Evolutionary conservation across 1,139 yeast species (phyloP), one percentile per base, ranked within the genome.

Genomic region (Kodamaea suecica): DNA sequence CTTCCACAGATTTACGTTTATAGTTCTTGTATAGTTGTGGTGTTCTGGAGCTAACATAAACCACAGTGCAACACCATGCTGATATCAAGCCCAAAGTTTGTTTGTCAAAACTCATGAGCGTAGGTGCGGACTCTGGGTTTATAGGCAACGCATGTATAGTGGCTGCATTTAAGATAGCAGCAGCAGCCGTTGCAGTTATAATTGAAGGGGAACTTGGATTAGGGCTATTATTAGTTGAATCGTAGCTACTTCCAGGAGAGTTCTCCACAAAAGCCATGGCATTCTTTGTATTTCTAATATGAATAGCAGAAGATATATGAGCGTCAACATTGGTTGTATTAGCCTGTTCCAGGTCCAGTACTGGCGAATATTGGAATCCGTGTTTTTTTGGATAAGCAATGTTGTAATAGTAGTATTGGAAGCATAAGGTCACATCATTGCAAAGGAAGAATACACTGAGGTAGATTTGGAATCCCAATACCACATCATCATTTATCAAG

Each of bases 1-100:
- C 97, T 29, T 80, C 81, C 0, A 95, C 92, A 3, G 95, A 82
- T 51, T 82, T 81, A 31, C 95, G 66, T 41, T 65, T 55, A 54
- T 79, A 80, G 60, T 90, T 90, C 49, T 84, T 85, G 55, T 73
- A 63, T 30, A 90, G 63, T 53, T 90, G 98, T 0, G 98, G 98
- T 35, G 88, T 63, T 43, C 98, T 68, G 2, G 96, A 86, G 7
- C 78, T 61, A 38, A 88, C 71, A 53, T 92, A 90, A 35, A 86
- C 78, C 6, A 61, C 49, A 0, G 95, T 86, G 45, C 95, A 87
- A 4, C 75, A 54, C 95, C 96, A 92, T 0, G 97, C 94, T 34
- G 84, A 64, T 0, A 74, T 38, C 6, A 67, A 54, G 0, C 95
- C 95, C 19, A 67, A 38, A 39, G 38, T 24, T 6, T 23, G 26